A percentile compares a stretch with the other conserved stretches of the same genome.
Conservation (phyloP, 1,284 basidiomycete species). For the Cutaneotrichosporon sp. region DNA sequence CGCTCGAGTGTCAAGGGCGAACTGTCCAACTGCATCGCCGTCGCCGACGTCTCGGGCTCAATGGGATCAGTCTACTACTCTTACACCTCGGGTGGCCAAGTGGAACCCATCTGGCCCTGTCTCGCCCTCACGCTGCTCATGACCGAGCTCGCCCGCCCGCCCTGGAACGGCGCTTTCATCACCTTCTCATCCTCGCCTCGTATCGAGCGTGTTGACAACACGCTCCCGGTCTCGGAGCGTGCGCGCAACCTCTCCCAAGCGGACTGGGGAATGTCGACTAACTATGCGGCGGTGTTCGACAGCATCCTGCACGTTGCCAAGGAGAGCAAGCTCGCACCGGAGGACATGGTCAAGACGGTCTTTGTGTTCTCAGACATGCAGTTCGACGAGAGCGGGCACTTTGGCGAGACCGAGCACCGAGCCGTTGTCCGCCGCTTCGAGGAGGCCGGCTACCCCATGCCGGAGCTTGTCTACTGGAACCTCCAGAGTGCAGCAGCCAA, state of each 20-base stretch:
- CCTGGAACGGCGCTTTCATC: slow-evolving; percentile 66
- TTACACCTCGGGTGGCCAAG: slow-evolving; percentile 12
- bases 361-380: slow-evolving; percentile 77
- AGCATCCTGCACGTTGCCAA: slow-evolving; percentile 61
- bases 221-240: slow-evolving; percentile 48
- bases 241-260: slow-evolving; percentile 53
- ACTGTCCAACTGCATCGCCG: slow-evolving; percentile 63
- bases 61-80: slow-evolving; percentile 56
- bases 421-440: slow-evolving; percentile 59
- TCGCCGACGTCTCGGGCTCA: slow-evolving; percentile 71
- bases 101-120: slow-evolving; percentile 61
- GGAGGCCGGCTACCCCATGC: slow-evolving; percentile 65
- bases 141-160: slow-evolving; percentile 62
- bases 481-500: slow-evolving; percentile 43
- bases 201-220: slow-evolving; percentile 58
- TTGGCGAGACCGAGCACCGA: slow-evolving; percentile 65
- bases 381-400: slow-evolving; percentile 56
- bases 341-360: slow-evolving; percentile 69
- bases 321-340: slow-evolving; percentile 59
- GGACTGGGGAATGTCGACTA: slow-evolving; percentile 62
- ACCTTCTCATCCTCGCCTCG: slow-evolving; percentile 62
- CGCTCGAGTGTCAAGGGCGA: slow-evolving; percentile 56
- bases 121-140: slow-evolving; percentile 67
- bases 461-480: slow-evolving; percentile 58
- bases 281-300: slow-evolving; percentile 50